Evolutionary conservation across 257 asterid species (phyloP), one percentile per base, ranked within the genome.

Genomic region (Lycium ferocissimum): DNA sequence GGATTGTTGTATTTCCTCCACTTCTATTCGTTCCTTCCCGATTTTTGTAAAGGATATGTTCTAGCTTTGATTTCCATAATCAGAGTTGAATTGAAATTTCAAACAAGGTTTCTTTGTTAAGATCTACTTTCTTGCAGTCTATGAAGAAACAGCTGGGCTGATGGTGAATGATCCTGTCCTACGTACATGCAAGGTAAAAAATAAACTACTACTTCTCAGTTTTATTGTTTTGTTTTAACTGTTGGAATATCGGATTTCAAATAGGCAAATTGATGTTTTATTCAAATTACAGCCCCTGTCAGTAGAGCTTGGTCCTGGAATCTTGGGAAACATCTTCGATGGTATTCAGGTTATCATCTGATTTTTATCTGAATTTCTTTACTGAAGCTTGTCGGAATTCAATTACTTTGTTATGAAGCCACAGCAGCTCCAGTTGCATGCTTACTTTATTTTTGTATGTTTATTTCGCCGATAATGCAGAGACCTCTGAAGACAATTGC

Each of bases 401-500:
- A 26, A 86, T 38, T 26, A 8, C 56, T 62, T 54, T 14, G 43
- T 75, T 20, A 13, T 13, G 53, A 70, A 70, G n/a, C 61, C 7
- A 56, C 4, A 22, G 80, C 57, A 73, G 58, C 58, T 63, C 17
- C 22, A 18, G 1, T 57, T 40, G 63, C 45, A 80, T 58, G 57
- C 67, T 59, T 80, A 63, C n/a, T 45, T 57, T 56, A 13, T 59
- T 59, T 59, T 83, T 72, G 14, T 53, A 63, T 57, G 45, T 66
- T 86, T 83, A 17, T 80, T 88, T 73, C 22, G n/a, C n/a, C 59
- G 4, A 73, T 51, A 63, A 80, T 87, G 73, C 98, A 96, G 99
- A 94, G 98, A 91, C 99, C 99, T 86, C 89, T 96, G 63, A 96
- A 94, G 90, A 94, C 99, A 83, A 96, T 96, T 81, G 99, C 99